phyloP scores from a whole-genome alignment of 352 stramenopile genomes.

The Pythium utonaiense region DNA sequence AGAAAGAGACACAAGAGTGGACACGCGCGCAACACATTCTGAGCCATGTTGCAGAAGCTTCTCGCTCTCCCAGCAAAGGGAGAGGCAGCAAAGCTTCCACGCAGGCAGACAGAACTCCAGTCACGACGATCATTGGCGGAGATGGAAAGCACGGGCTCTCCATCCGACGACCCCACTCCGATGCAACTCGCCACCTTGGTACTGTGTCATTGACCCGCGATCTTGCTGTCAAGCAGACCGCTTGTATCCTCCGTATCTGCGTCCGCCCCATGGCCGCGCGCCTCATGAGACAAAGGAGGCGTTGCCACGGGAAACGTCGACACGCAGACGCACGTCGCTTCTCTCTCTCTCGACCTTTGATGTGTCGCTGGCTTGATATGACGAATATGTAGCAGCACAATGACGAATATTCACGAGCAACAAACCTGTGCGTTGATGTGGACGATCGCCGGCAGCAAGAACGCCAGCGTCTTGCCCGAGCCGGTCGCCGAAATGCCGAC shows the following conservation, averaged over 20 bases:
- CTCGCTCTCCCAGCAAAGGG: too few relatives aligned
- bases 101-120: neutral
- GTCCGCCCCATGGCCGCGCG: neutral
- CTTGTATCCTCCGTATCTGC: neutral
- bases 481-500: constrained; percentile 98
- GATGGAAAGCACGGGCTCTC: neutral
- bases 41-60: neutral
- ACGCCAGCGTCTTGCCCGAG: constrained; percentile 97
- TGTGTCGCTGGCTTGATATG: neutral
- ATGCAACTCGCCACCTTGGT: constrained; percentile 1
- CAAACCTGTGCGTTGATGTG: constrained; percentile 99
- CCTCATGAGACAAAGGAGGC: neutral
- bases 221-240: constrained; percentile 1
- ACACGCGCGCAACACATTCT: constrained; percentile 1
- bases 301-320: neutral
- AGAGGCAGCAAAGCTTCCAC: neutral
- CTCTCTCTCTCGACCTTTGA: constrained; percentile 18
- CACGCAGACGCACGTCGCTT: neutral
- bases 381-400: constrained; percentile 9
- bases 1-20: constrained; percentile 4
- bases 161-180: neutral
- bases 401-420: constrained; percentile 26
- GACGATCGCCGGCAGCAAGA: constrained; percentile 99
- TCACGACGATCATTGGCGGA: constrained; percentile 4
- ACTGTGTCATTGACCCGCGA: neutral